Evolutionary conservation across 768 basidiomycete species (phyloP), one percentile per base, ranked within the genome.

Genomic region (Megacollybia marginata): DNA sequence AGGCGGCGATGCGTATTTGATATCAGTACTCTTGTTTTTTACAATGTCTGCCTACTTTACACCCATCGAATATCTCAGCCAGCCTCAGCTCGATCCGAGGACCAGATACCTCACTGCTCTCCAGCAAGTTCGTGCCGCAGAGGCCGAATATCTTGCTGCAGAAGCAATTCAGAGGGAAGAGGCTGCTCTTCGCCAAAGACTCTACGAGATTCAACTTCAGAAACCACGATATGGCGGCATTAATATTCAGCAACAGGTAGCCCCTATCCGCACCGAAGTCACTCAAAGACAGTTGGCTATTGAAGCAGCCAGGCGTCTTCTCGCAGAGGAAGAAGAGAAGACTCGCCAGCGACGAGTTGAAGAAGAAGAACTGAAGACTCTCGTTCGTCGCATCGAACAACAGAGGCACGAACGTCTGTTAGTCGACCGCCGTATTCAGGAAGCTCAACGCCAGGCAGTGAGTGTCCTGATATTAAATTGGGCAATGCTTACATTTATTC

Each of bases 81-180:
- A 16, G 23, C 44, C n/a, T 13, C 28, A 15, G 13, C 23, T 20
- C 35, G 20, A 28, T 54, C 18, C 56, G 56, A 2, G 52, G 53
- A 28, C 23, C 40, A 50, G 31, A 16, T 55, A 55, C 44, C 42
- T 57, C 16, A 46, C 46, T 42, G 56, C 54, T 15, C 44, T 54
- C 10, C 50, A 52, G 8, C 34, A 52, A 20, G 51, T 46, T 15
- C 31, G 42, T n/a, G 40, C 47, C 33, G 53, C 51, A n/a, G 46
- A 52, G 46, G 16, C 31, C 10, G 40, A 48, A 19, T 54, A 54
- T 35, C 57, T 71, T 33, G 64, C 65, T 35, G 64, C 61, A 5
- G 59, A 69, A 44, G 63, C 65, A 33, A 51, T 56, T 7, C 63
- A 57, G 38, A 61, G 55, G 6, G 70, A 68, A 46, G 68, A 70